Evolutionary conservation across 1,284 basidiomycete genomes (phyloP), one percentile per base, ranked within the genome.

Genomic region (Ustilago trichophora): DNA sequence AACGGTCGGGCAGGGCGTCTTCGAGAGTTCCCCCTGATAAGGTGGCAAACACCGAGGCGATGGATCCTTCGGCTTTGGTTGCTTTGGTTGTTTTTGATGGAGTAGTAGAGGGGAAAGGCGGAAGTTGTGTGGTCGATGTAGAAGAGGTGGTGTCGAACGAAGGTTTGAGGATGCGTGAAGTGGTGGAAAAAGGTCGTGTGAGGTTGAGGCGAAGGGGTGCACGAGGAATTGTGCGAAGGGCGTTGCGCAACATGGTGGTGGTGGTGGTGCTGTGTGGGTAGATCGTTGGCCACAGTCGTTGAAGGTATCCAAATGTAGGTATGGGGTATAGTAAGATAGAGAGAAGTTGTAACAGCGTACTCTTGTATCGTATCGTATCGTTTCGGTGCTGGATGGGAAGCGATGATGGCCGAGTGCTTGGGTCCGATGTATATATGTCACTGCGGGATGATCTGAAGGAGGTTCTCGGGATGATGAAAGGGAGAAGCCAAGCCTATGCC

Each of bases 41-140:
- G 2, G 70, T 52, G 25, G 74, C 72, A 35, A 76, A 76, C 27
- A 76, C 73, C 3, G 58, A 59, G 3, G 68, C 72, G 27, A 76
- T 75, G 19, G 73, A 66, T 15, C 74, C 74, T 40, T 66, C 59
- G 6, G 53, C 54, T 35, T 73, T 75, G 8, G 25, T 46, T 8
- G 32, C 33, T 27, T 67, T 51, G 4, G 42, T 32, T 3, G 35
- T 5, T 11, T 32, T 0, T 4, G 42, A 3, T 33, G 27, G 4
- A 19, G 19, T n/a, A 0, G 22, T 7, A 29, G 27, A 29, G 27
- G 13, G 10, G n/a, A 43, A 29, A 33, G 47, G 48, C 21, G 35
- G 45, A 15, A 42, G 41, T 21, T 44, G 6, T n/a, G 58, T 11
- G 2, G 34, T 9, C 7, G 56, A 32, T 8, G 40, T 15, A 7